A percentile compares a stretch with the other conserved stretches of the same genome.
phyloP scores from a whole-genome alignment of 208 protist genomes.

The Tritrichomonas foetus region DNA sequence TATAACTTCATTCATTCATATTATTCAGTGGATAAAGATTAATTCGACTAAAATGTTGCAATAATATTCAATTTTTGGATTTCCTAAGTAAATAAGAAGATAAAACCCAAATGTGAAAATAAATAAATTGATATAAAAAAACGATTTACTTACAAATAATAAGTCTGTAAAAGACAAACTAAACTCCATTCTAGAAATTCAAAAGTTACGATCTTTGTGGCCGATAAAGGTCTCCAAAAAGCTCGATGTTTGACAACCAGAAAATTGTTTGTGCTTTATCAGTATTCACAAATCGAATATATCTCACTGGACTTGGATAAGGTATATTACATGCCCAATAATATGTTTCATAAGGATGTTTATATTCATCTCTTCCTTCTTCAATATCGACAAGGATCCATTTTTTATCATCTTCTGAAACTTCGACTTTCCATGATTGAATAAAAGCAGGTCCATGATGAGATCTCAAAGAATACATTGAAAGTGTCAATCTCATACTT shows the following conservation, averaged over 20 bases:
- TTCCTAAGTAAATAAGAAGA: no score
- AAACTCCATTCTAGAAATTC: no score
- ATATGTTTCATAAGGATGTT: neutral
- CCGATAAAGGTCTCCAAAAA: neutral
- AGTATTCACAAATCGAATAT: neutral
- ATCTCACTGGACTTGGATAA: neutral
- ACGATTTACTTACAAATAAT: no score
- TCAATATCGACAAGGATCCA: neutral
- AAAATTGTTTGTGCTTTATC: neutral
- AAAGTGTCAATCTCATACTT: neutral
- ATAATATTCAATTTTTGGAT: no score
- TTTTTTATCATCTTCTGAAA: neutral
- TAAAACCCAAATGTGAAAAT: no score
- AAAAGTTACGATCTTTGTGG: no score
- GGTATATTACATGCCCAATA: neutral
- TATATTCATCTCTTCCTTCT: neutral
- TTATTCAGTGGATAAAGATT: no score
- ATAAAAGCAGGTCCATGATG: neutral
- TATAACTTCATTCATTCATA: no score
- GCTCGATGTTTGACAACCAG: neutral
- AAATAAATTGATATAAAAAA: no score
- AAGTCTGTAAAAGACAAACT: no score
- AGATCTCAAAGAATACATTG: neutral
- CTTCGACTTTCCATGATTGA: constrained; percentile 8
- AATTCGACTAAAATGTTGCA: no score